phyloP scores from a whole-genome alignment of 2,329 filamentous ascomycete species.

The Thelonectria discophora region DNA sequence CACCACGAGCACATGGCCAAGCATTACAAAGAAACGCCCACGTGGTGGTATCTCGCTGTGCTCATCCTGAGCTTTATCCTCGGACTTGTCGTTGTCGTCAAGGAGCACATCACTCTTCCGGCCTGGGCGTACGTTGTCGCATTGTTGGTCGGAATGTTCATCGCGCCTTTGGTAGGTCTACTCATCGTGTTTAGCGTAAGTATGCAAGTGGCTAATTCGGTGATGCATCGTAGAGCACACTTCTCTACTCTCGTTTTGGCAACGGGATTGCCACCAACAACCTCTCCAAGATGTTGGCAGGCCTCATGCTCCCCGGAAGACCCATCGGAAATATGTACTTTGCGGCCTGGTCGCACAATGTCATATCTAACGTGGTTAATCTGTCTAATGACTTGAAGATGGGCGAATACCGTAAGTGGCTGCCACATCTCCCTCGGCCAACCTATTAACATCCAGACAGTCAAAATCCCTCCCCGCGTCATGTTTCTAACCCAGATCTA shows the following conservation, averaged over 20 bases:
- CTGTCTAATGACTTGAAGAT: slow-evolving; percentile 65
- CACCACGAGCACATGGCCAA: slow-evolving; percentile 63
- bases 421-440: rapidly evolving
- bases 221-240: slow-evolving; percentile 52
- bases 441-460: slow-evolving; percentile 45
- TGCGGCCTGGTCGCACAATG: slow-evolving; percentile 66
- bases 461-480: slow-evolving; percentile 63
- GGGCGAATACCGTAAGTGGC: slow-evolving; percentile 62
- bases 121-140: slow-evolving; percentile 58
- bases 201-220: too few species aligned
- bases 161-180: slow-evolving; percentile 59
- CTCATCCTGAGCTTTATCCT: slow-evolving; percentile 56
- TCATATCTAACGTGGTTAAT: slow-evolving; percentile 60
- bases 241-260: slow-evolving; percentile 62
- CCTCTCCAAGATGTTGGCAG: slow-evolving; percentile 65
- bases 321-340: slow-evolving; percentile 68
- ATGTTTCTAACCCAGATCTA: slow-evolving; percentile 67
- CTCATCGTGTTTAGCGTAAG: too few species aligned
- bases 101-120: slow-evolving; percentile 57
- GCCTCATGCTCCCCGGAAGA: slow-evolving; percentile 58
- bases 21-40: slow-evolving; percentile 60
- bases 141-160: slow-evolving; percentile 54
- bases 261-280: slow-evolving; percentile 68
- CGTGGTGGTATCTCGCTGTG: slow-evolving; percentile 57
- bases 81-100: slow-evolving; percentile 56